phyloP scores from a whole-genome alignment of 495 filamentous ascomycete genomes.

The Trichoderma erinaceum region DNA sequence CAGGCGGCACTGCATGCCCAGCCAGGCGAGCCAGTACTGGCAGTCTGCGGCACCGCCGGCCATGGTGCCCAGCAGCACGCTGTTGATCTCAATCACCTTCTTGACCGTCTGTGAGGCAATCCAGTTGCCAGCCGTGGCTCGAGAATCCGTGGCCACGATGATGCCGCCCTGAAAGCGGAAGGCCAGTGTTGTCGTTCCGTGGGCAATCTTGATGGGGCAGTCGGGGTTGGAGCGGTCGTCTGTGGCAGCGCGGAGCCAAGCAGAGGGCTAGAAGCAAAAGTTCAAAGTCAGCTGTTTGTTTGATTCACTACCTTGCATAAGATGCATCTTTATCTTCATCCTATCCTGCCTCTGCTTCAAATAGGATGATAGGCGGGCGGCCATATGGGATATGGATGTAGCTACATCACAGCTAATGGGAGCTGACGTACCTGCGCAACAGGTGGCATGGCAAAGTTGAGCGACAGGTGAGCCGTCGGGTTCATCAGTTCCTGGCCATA shows the following conservation, averaged over 20 bases:
- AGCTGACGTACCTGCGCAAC: conserved; percentile 67
- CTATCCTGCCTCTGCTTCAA: neutral
- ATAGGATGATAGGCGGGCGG: neutral
- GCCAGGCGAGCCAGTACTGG: conserved; percentile 98
- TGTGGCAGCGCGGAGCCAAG: conserved; percentile 93
- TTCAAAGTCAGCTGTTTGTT: neutral
- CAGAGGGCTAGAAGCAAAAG: conserved; percentile 52
- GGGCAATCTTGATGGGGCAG: conserved; percentile 97
- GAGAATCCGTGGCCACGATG: conserved; percentile 94
- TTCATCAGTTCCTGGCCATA: conserved; percentile 66
- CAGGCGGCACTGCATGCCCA: conserved; percentile 97
- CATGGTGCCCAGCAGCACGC: conserved; percentile 91
- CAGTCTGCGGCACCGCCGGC: conserved; percentile 98
- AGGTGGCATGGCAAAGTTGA: conserved; percentile 92
- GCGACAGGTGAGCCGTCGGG: conserved; percentile 61
- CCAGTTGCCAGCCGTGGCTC: conserved; percentile 95
- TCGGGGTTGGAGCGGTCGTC: conserved; percentile 94
- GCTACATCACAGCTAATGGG: conserved; percentile 12
- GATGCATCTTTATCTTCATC: neutral
- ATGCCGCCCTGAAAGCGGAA: conserved; percentile 98
- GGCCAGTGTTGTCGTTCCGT: conserved; percentile 97
- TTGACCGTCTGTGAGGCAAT: conserved; percentile 99
- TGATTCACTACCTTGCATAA: conserved; percentile 18
- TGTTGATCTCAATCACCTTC: conserved; percentile 96
- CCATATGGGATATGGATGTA: neutral